Evolutionary conservation across 2,329 filamentous ascomycete species (phyloP).

Genomic region (Arthrobotrys musiformis): DNA sequence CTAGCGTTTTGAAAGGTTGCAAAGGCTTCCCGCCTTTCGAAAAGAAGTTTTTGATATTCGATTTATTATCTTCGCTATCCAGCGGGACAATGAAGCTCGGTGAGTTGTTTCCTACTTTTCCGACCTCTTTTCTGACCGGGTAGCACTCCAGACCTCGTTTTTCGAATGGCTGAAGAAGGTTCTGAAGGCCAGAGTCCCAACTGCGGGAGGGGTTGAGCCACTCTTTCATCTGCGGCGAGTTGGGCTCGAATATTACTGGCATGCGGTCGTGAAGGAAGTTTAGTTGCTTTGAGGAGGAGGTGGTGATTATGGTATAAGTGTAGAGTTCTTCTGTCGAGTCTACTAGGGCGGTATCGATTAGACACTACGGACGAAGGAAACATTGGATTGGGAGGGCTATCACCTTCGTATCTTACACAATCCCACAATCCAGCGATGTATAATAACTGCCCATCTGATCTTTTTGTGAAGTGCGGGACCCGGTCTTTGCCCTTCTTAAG

Average conservation of each 20-base stretch:
- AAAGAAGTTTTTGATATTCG: conserved; percentile 95
- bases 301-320: conserved; percentile 95
- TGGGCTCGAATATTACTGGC: conserved; percentile 88
- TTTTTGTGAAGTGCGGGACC: conserved; percentile 80
- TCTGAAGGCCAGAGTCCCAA: conserved; percentile 83
- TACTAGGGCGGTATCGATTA: conserved; percentile 57
- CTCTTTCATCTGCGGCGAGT: conserved; percentile 75
- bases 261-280: conserved; percentile 92
- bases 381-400: background rate
- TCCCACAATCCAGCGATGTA: conserved; percentile 94
- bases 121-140: conserved; percentile 86
- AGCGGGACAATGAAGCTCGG: conserved; percentile 84
- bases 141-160: conserved; percentile 82
- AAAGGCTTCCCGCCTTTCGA: conserved; percentile 64
- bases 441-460: conserved; percentile 84
- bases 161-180: conserved; percentile 79
- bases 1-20: conserved; percentile 50
- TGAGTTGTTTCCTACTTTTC: conserved; percentile 93
- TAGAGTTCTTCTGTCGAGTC: conserved; percentile 77
- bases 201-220: conserved; percentile 75
- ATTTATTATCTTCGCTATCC: conserved; percentile 86
- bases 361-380: too few relatives aligned
- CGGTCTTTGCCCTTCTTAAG: conserved; percentile 84
- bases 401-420: conserved; percentile 81
- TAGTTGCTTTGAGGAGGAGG: conserved; percentile 82